phyloP scores from a whole-genome alignment of 2,329 filamentous ascomycete species.

The Trichophaea hybrida region DNA sequence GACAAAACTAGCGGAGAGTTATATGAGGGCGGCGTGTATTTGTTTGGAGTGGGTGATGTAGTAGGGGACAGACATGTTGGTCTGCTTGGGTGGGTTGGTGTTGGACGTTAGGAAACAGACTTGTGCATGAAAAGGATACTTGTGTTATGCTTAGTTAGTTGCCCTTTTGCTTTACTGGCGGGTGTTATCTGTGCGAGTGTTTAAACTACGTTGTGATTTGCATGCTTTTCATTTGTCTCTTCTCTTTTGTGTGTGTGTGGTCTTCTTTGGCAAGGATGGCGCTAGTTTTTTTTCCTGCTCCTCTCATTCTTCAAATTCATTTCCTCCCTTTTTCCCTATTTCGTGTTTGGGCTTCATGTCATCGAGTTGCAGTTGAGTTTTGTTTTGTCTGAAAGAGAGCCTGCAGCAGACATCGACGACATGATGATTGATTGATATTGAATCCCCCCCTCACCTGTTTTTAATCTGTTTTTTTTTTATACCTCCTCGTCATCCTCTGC shows the following conservation, averaged over 20 bases:
- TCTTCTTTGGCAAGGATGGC: slow-evolving; percentile 9
- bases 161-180: slow-evolving; percentile 13
- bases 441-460: too few species aligned
- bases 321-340: slow-evolving; percentile 25
- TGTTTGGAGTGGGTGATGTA: neutral
- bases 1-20: neutral
- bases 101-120: slow-evolving; percentile 3
- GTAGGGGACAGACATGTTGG: neutral
- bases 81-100: slow-evolving; percentile 1
- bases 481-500: too few species aligned
- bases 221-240: slow-evolving; percentile 7
- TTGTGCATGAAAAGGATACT: neutral
- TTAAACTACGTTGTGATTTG: slow-evolving; percentile 2
- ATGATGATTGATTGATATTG: too few species aligned
- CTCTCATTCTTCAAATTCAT: slow-evolving; percentile 22
- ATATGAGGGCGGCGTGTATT: too few species aligned
- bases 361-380: too few species aligned
- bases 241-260: slow-evolving; percentile 21
- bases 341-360: neutral
- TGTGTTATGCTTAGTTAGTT: neutral
- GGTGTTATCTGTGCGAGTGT: slow-evolving; percentile 9
- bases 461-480: too few species aligned
- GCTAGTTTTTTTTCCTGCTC: slow-evolving; percentile 14
- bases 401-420: too few species aligned
- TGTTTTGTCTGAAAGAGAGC: too few species aligned